Evolutionary conservation across 441 rosid species (phyloP), one percentile per base, ranked within the genome.

Genomic region (Jatropha podagrica): DNA sequence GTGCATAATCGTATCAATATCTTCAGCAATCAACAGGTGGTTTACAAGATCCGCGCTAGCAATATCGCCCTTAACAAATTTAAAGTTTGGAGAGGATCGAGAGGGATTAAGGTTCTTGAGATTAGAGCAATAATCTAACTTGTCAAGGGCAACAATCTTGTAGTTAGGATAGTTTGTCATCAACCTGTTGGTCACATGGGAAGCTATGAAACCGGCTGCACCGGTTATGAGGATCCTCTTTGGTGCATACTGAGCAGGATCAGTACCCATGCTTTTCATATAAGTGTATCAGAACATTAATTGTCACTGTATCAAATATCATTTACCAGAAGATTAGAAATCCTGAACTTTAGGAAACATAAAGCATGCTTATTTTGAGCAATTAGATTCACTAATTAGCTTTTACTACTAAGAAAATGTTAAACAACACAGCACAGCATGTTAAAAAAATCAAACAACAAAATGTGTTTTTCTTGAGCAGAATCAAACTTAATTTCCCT

Each of bases 181-280:
- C 60, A 89, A 48, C 49, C 88, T 82, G 40, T 76, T 82, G 38
- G 89, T 84, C 9, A 88, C 89, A 84, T 88, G 91, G 3, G 91
- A 89, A 38, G 88, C 90, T 76, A 89, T 88, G 74, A 89, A 89
- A 56, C 93, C 91, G 64, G 93, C 90, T 41, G 93, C 91, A 13
- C 93, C 93, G 5, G 90, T 89, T 46, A 89, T 84, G 37, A 89
- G 89, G 80, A 89, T 88, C 75, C 81, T 84, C 78, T 76, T 86
- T 14, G 91, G 91, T 46, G 81, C 74, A 77, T 86, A 86, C 5
- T 88, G 52, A 44, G 75, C 85, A 70, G 46, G 62, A 74, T 74
- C 75, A 40, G 69, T 55, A 49, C 75, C 46, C 90, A 87, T 87
- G 41, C 59, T 76, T 23, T 3, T 32, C 2, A 32, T 32, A 2